Base-by-base conservation (phyloP, 2,329 filamentous ascomycete species). In the Ceratocystis lukuohia region DNA sequence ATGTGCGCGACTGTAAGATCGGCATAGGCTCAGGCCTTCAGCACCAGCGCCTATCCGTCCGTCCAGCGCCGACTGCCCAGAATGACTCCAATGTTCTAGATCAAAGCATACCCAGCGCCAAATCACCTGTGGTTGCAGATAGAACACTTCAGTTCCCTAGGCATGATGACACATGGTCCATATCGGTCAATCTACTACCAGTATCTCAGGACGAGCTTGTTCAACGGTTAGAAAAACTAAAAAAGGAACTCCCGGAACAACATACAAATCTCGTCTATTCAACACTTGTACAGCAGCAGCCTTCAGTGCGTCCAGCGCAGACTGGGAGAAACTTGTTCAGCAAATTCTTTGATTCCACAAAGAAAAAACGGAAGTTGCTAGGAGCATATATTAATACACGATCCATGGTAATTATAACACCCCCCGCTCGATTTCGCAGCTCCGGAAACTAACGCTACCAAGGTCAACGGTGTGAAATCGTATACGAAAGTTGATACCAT, bases 401-500 rank as follows among this genome's bases (percentile, higher is more conserved):
- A 22, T 53, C 62, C 8, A 44, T 22, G 7, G 62, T 64, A 64
- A 64, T 12, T 30, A 12, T 33, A 7, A 10, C 22, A 33, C 2
- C 28, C 28, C 6, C 25, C 28, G 4, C 25, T n/a, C 17, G 4
- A n/a, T 15, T 15, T 59, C 28, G 1, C 28, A 20, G 56, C 30
- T 3, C 15, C 6, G n/a, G 8, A 33, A 37, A 59, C 56, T 59
- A 37, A 59, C 17, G 3, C n/a, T 66, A 53, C 41, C 10, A 63
- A 68, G 67, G 28, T 61, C 17, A 62, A 37, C 25, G 57, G 20
- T 12, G 15, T 3, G 28, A 50, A 66, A 20, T 41, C 17, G 2
- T 37, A 33, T 7, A 15, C 15, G 7, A 20, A 25, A 7, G 17
- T 65, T 68, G 70, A 71, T 2, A 76, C 80, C 3, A 71, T 76